These are phyloP conservation scores for Colletotrichum aenigma DNA, from an alignment of 2,329 filamentous ascomycete genomes.

Conservation along the genomic window DNA sequence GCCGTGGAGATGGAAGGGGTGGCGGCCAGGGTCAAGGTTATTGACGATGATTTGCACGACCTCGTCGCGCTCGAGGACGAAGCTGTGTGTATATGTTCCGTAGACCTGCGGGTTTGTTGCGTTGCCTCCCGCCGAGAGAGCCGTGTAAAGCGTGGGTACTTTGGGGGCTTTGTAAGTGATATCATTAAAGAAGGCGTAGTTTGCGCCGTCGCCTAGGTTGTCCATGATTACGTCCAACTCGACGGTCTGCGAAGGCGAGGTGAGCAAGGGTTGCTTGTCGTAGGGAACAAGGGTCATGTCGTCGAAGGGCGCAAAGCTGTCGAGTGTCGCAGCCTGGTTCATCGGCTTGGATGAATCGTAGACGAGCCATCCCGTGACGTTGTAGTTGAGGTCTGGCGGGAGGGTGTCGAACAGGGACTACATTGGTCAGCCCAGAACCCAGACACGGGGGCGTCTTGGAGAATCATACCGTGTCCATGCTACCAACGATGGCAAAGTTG, in stretches of 20 bases:
- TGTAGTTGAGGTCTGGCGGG: conserved; percentile 71
- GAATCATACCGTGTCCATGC: conserved; percentile 68
- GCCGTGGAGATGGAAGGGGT: conserved; percentile 82
- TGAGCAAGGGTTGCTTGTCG: conserved; percentile 66
- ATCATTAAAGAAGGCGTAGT: conserved; percentile 74
- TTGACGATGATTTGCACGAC: conserved; percentile 80
- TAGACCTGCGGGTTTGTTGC: conserved; percentile 67
- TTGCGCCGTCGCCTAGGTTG: conserved; percentile 64
- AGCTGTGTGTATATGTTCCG: conserved; percentile 67
- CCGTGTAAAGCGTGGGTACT: conserved; percentile 82
- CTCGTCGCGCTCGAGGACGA: conserved; percentile 70
- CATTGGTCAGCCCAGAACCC: conserved; percentile 38
- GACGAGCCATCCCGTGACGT: conserved; percentile 68
- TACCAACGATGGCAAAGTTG: conserved; percentile 72
- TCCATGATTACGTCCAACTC: conserved; percentile 66
- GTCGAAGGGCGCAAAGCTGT: conserved; percentile 72
- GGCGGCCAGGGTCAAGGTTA: conserved; percentile 73
- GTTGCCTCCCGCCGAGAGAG: conserved; percentile 64
- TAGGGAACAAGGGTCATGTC: conserved; percentile 74
- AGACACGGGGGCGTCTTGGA: neutral
- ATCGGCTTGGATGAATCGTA: conserved; percentile 54
- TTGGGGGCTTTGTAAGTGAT: conserved; percentile 76
- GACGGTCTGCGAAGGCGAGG: conserved; percentile 66
- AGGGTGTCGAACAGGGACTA: conserved; percentile 67
- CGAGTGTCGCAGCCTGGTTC: conserved; percentile 57